Evolutionary conservation across 176 grass and related monocot species (phyloP).

Genomic region (Avena atlantica): DNA sequence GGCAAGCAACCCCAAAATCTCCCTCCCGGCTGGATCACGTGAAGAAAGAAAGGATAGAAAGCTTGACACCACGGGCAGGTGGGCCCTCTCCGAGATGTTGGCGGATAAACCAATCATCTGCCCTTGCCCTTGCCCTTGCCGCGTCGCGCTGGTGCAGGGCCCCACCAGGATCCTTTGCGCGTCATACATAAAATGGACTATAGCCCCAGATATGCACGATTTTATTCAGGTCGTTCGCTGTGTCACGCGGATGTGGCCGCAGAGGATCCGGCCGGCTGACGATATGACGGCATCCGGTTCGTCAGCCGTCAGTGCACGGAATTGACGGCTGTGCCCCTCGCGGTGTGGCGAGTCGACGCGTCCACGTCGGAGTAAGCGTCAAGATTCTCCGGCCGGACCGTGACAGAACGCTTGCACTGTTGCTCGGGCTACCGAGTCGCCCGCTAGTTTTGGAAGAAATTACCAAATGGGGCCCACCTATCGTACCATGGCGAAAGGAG

Average conservation of each 20-base stretch:
- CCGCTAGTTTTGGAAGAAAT: not conserved
- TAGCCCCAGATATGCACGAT: too few species aligned
- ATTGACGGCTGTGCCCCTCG: slow-evolving; percentile 18
- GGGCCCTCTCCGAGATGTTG: too few species aligned
- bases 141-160: too few species aligned
- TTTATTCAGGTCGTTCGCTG: too few species aligned
- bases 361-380: slow-evolving; percentile 34
- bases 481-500: not conserved
- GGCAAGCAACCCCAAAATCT: slow-evolving; percentile 30
- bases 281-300: slow-evolving; percentile 62
- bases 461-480: slow-evolving; percentile 21
- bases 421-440: slow-evolving; percentile 7
- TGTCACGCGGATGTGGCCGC: not conserved
- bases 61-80: slow-evolving; percentile 32
- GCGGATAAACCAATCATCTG: not conserved
- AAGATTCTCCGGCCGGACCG: slow-evolving; percentile 36
- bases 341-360: slow-evolving; percentile 34
- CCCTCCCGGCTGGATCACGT: slow-evolving; percentile 36
- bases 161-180: too few species aligned
- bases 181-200: too few species aligned
- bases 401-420: slow-evolving; percentile 2
- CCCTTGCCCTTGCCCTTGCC: too few species aligned
- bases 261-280: slow-evolving; percentile 11
- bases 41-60: slow-evolving; percentile 40
- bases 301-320: slow-evolving; percentile 27